phyloP scores from a whole-genome alignment of 257 asterid species.

The Solanum clarkiae region DNA sequence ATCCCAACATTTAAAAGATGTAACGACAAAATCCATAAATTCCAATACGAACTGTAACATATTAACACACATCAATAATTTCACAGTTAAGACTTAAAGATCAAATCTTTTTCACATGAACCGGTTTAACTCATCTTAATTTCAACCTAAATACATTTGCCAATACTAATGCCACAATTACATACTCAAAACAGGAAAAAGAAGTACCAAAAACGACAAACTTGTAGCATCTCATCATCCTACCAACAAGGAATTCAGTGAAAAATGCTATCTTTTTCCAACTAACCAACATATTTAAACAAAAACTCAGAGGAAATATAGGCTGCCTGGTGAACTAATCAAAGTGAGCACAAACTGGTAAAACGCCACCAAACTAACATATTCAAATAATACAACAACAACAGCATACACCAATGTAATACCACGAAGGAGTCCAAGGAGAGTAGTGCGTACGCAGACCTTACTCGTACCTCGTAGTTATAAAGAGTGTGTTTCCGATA shows the following conservation, averaged over 20 bases:
- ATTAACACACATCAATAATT: not conserved
- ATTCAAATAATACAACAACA: not conserved
- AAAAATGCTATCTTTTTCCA: not conserved
- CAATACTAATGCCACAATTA: not conserved
- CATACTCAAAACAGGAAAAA: not conserved
- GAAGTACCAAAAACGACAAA: not conserved
- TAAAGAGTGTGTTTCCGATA: not conserved
- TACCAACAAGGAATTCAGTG: not conserved
- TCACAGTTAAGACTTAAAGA: not conserved
- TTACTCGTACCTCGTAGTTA: not conserved
- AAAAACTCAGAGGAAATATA: not conserved
- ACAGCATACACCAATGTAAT: not conserved
- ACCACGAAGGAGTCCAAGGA: not conserved
- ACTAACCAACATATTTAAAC: not conserved
- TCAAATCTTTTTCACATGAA: not conserved
- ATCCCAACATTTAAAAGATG: slow-evolving; percentile 66
- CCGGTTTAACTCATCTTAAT: not conserved
- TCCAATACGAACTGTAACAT: slow-evolving; percentile 78
- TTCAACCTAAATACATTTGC: not conserved
- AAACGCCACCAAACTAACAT: not conserved
- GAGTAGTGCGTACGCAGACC: not conserved
- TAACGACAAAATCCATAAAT: slow-evolving; percentile 77
- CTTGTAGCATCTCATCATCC: not conserved
- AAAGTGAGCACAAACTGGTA: not conserved
- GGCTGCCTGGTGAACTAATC: not conserved